Evolutionary conservation across 225 moss, liverwort and hornwort genomes (phyloP).

Genomic region (Bryum argenteum): DNA sequence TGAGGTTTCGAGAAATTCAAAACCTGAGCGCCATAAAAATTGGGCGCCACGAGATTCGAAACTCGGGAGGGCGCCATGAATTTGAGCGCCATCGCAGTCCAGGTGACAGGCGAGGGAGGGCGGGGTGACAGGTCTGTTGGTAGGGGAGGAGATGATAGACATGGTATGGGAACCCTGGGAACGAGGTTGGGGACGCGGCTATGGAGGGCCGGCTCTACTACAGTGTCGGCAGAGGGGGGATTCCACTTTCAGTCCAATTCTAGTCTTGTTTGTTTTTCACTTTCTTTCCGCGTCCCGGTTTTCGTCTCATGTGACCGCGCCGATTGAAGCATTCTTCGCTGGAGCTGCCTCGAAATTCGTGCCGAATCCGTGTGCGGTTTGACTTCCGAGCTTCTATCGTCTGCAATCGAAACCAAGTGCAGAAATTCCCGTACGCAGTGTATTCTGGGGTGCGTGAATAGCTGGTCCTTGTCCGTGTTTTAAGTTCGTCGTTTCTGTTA

Average conservation of each 20-base stretch:
- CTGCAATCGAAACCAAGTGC: constrained; percentile 5
- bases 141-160: neutral
- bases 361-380: constrained; percentile 25
- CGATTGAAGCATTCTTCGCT: constrained; percentile 29
- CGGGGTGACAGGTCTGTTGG: neutral
- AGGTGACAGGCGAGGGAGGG: neutral
- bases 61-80: neutral
- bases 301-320: constrained; percentile 26
- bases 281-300: constrained; percentile 33
- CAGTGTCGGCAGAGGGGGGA: constrained; percentile 44
- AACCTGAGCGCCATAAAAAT: neutral
- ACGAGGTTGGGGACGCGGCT: constrained; percentile 29
- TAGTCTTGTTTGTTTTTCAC: neutral
- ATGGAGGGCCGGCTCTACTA: constrained; percentile 30
- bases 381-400: constrained; percentile 4
- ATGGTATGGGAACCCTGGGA: constrained; percentile 33
- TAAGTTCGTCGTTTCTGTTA: constrained; percentile 8
- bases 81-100: neutral
- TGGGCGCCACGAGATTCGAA: neutral
- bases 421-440: neutral
- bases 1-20: neutral
- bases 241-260: constrained; percentile 22
- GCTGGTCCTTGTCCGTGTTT: neutral
- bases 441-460: neutral
- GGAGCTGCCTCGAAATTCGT: constrained; percentile 25